Percentiles rank a stretch among this genome's conserved stretches.
These are phyloP conservation scores for Pulveroboletus sp. DNA, from an alignment of 768 basidiomycete species.

Conservation along the genomic window DNA sequence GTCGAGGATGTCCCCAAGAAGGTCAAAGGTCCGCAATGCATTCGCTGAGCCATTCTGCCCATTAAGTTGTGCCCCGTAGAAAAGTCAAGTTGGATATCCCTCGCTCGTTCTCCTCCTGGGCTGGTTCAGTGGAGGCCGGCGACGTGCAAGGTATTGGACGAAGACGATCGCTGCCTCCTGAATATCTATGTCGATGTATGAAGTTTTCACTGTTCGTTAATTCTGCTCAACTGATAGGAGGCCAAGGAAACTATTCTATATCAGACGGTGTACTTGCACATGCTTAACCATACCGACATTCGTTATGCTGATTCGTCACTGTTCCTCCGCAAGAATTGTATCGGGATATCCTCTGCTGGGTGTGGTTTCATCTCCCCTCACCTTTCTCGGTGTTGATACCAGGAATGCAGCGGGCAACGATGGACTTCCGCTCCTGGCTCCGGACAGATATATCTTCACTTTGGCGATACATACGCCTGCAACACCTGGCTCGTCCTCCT, in stretches of 20 bases:
- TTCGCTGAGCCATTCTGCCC: neutral
- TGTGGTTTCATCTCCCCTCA: constrained; percentile 28
- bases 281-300: constrained; percentile 76
- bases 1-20: constrained; percentile 47
- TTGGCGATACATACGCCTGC: constrained; percentile 56
- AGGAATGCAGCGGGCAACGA: constrained; percentile 47
- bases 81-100: constrained; percentile 66
- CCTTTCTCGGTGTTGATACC: constrained; percentile 5
- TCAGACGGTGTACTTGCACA: constrained; percentile 68
- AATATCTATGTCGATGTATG: constrained; percentile 74
- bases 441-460: constrained; percentile 73
- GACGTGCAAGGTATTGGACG: constrained; percentile 65
- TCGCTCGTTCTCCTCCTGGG: constrained; percentile 46
- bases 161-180: constrained; percentile 60
- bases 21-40: constrained; percentile 49
- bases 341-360: constrained; percentile 65
- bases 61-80: constrained; percentile 38
- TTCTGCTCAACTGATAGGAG: constrained; percentile 8
- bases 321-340: constrained; percentile 70
- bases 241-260: constrained; percentile 65
- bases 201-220: neutral
- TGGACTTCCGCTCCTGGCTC: constrained; percentile 48
- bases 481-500: constrained; percentile 78
- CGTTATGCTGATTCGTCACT: constrained; percentile 70
- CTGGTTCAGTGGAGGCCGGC: constrained; percentile 69